Base-by-base conservation (phyloP, 306 rosid genomes). In the Inga oerstediana region DNA sequence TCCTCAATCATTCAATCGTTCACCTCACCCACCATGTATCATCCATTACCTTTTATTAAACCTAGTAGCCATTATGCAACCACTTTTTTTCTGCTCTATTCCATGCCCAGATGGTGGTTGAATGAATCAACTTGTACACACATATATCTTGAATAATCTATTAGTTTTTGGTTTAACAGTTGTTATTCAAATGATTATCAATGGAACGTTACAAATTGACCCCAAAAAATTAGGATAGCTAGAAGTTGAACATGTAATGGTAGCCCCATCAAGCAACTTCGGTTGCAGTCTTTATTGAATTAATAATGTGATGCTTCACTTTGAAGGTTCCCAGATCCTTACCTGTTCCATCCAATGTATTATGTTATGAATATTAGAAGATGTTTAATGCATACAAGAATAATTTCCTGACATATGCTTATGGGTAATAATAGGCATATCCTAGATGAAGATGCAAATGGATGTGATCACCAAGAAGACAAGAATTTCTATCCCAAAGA, bases 391-490 rank as follows among this genome's bases (percentile, higher is more conserved):
- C 81, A 49, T 61, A 24, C 74, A 46, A 72, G 86, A 82, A 86
- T n/a, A 6, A 87, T 67, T 82, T 82, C 75, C 34, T 48, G 61
- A 56, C 10, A 76, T 70, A 44, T 58, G 43, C 58, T 75, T 4
- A 51, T 76, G 78, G 74, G 22, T 85, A 20, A 52, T 32, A 32
- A 46, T 83, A 35, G 77, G 51, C 75, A 79, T 79, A 72, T 72
- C 85, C 78, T 74, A 51, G 82, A 76, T 70, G 82, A 88, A 80
- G 82, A 77, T 44, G 58, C 81, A 77, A 51, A 72, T 49, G 87
- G 85, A 86, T 74, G 79, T 64, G 79, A 54, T 51, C 69, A 64
- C 14, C 65, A 71, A 70, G 70, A 68, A 74, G 43, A 86, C 72
- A 48, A 83, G 74, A 87, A 77, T 84, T 82, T 61, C 83, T 44